These are phyloP conservation scores for Phytophthora constricta DNA, from an alignment of 352 stramenopile genomes.

Conservation along the genomic window DNA sequence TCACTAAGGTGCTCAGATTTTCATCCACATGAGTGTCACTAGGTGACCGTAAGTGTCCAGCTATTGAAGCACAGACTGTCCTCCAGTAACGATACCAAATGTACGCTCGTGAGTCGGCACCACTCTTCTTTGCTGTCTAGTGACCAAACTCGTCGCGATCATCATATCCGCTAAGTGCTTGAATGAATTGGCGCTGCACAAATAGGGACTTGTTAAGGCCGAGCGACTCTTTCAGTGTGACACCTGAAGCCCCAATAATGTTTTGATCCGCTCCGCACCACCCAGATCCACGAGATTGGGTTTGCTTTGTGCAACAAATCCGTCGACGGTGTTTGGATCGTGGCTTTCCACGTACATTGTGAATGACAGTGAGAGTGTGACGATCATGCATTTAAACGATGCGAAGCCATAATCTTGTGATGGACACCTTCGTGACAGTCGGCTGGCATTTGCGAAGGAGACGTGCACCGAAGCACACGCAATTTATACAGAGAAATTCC, in stretches of 20 bases:
- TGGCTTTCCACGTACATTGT: constrained; percentile 67
- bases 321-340: constrained; percentile 20
- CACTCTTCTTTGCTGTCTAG: constrained; percentile 9
- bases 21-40: constrained; percentile 60
- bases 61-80: constrained; percentile 68
- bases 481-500: constrained; percentile 75
- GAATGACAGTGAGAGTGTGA: constrained; percentile 75
- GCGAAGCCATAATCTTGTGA: constrained; percentile 72
- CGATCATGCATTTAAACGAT: constrained; percentile 72
- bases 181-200: constrained; percentile 83
- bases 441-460: constrained; percentile 48
- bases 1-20: constrained; percentile 71
- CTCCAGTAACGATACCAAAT: constrained; percentile 68
- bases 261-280: constrained; percentile 91
- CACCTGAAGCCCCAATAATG: constrained; percentile 46
- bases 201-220: constrained; percentile 68
- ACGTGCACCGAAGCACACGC: constrained; percentile 45
- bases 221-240: constrained; percentile 43
- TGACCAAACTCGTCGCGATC: constrained; percentile 7
- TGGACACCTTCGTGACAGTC: constrained; percentile 63
- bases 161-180: constrained; percentile 70
- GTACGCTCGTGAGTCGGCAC: constrained; percentile 19
- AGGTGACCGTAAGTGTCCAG: constrained; percentile 75
- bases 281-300: constrained; percentile 92
- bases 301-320: constrained; percentile 65